Percentiles rank a stretch among this genome's conserved stretches.
phyloP scores from a whole-genome alignment of 1,284 basidiomycete species.

The Ustilago sp. region DNA sequence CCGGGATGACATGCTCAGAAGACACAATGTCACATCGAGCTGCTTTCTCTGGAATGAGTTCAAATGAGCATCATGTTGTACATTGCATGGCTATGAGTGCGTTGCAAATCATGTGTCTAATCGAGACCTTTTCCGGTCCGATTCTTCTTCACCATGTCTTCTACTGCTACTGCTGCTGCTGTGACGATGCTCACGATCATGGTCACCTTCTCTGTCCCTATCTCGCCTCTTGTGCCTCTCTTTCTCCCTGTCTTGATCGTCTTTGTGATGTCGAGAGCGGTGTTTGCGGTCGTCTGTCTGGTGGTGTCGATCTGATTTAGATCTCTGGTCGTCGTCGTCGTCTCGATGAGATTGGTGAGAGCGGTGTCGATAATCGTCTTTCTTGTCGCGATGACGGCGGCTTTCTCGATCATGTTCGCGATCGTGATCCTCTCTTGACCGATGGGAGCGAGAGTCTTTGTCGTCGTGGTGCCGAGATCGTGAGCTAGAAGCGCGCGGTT shows the following conservation, averaged over 20 bases:
- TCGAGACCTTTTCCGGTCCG: conserved; percentile 29
- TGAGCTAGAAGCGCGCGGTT: neutral
- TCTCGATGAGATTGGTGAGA: conserved; percentile 5
- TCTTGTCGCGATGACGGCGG: conserved; percentile 5
- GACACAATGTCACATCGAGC: neutral
- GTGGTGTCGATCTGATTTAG: conserved; percentile 11
- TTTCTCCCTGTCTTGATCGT: neutral
- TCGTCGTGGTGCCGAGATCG: conserved; percentile 2
- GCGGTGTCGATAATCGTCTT: conserved; percentile 10
- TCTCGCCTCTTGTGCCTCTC: conserved; percentile 11
- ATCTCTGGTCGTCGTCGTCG: conserved; percentile 12
- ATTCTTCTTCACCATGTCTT: conserved; percentile 3
- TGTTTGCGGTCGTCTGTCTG: conserved; percentile 11
- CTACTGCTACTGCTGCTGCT: conserved; percentile 1
- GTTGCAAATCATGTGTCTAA: conserved; percentile 7
- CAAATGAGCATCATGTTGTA: neutral
- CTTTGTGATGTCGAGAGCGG: neutral
- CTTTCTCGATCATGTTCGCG: neutral
- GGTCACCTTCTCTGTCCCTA: conserved; percentile 1
- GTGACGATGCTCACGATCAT: conserved; percentile 1
- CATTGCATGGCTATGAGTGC: neutral
- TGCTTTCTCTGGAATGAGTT: neutral
- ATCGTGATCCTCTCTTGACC: conserved; percentile 14
- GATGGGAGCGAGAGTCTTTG: neutral
- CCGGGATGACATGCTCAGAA: neutral